Base-by-base conservation (phyloP, 768 basidiomycete genomes). In the Lepiota venenata region DNA sequence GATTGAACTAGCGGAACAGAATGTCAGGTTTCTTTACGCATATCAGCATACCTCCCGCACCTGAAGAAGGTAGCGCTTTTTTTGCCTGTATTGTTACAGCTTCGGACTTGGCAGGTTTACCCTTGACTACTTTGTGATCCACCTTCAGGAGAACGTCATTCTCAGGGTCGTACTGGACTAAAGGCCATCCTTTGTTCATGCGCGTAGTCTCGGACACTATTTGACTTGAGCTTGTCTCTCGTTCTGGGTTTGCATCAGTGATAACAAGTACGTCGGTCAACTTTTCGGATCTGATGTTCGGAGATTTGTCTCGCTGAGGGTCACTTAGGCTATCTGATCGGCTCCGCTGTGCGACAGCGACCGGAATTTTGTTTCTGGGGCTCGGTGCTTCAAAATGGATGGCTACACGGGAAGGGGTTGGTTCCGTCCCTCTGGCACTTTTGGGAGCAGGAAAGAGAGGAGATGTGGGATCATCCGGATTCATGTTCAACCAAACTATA, bases 401-500 rank as follows among this genome's bases (percentile, higher is more conserved):
- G 20, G 6, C 20, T 20, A 21, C 16, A 16, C 5, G 11, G 15
- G 44, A 21, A 14, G 29, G n/a, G 36, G 15, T 43, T 12, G 9
- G 21, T 18, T 16, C 42, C 6, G 4, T 20, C 18, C 29, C 21
- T 37, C 21, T 21, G 20, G 39, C 39, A 16, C 27, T 35, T 32
- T 38, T 41, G 10, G 39, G 25, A 5, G 22, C 27, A 9, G 29
- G 15, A 35, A 48, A 42, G 18, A 55, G 29, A 14, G 53, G 53
- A 14, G 53, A 55, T 11, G 53, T 55, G 11, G 16, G 15, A 16
- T 55, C 53, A 10, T 14, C 7, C 14, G 53, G 53, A 36, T 55
- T 43, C 39, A 55, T 41, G 9, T 21, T 47, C 12, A 47, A 43
- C 53, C 53, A 55, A 18, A 55, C 53, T 55, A 42, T 16, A 44